A percentile compares a stretch with the other conserved stretches of the same genome.
These are phyloP conservation scores for Chaetothyriales sp. DNA, from an alignment of 2,329 filamentous ascomycete genomes.

Conservation along the genomic window DNA sequence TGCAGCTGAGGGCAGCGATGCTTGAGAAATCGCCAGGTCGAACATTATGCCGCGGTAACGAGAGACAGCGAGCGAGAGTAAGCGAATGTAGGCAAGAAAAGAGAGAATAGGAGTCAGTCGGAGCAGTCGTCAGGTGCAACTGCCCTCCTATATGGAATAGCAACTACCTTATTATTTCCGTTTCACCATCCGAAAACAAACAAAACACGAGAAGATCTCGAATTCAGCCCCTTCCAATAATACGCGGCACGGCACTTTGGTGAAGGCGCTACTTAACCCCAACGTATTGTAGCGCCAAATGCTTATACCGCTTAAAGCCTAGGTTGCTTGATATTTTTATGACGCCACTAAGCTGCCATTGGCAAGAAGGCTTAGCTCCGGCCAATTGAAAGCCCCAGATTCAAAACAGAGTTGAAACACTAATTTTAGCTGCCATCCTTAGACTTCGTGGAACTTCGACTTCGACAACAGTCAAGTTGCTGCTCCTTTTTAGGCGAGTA, in stretches of 20 bases:
- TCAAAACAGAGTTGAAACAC: background rate
- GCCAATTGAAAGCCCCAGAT: background rate
- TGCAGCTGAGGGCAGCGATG: background rate
- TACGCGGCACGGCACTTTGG: background rate
- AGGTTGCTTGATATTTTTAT: background rate
- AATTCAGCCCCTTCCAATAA: background rate
- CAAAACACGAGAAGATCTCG: background rate
- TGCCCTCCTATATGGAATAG: background rate
- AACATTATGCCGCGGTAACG: background rate
- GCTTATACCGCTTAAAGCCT: background rate
- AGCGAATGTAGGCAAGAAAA: background rate
- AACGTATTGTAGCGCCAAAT: background rate
- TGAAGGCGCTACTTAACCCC: background rate
- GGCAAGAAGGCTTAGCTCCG: background rate
- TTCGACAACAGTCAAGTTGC: too few species aligned
- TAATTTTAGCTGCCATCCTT: too few species aligned
- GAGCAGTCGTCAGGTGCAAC: background rate
- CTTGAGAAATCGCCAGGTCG: background rate
- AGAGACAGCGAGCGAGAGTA: background rate
- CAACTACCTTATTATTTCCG: background rate
- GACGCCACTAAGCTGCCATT: background rate
- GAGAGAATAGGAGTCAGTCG: background rate
- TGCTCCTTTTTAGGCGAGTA: too few species aligned
- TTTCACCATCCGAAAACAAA: background rate
- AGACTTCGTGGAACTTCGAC: too few species aligned